phyloP scores from a whole-genome alignment of 1,139 yeast species.

The Yamadazyma atlantica region DNA sequence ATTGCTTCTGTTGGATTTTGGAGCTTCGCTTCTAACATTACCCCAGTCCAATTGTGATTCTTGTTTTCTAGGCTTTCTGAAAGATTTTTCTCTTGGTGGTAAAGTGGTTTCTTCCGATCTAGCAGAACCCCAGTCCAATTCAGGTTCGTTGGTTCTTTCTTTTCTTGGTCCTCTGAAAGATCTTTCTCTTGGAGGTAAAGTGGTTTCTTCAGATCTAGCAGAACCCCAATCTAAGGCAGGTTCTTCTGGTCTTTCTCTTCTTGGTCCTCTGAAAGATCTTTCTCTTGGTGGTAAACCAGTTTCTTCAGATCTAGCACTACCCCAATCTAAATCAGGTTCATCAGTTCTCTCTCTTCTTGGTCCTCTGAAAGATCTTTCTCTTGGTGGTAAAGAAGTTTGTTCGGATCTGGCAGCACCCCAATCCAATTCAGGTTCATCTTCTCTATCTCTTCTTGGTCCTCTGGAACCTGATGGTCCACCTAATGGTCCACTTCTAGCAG shows the following conservation, averaged over 20 bases:
- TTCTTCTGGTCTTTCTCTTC: constrained; percentile 40
- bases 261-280: constrained; percentile 36
- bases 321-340: constrained; percentile 56
- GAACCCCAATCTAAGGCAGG: constrained; percentile 63
- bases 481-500: constrained; percentile 39
- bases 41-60: constrained; percentile 63
- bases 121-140: constrained; percentile 62
- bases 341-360: constrained; percentile 38
- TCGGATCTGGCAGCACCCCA: constrained; percentile 58
- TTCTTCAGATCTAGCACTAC: constrained; percentile 45
- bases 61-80: constrained; percentile 40
- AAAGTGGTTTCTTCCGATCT: constrained; percentile 36
- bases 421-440: constrained; percentile 41
- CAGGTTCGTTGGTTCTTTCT: constrained; percentile 33
- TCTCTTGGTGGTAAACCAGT: constrained; percentile 39
- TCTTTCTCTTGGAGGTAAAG: constrained; percentile 41
- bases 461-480: too few species aligned
- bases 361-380: constrained; percentile 36
- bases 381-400: constrained; percentile 34
- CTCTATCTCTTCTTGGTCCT: constrained; percentile 38
- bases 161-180: constrained; percentile 34
- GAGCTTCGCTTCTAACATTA: constrained; percentile 46
- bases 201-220: constrained; percentile 41
- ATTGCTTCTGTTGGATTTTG: constrained; percentile 9
- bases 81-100: constrained; percentile 38